phyloP scores from a whole-genome alignment of 495 filamentous ascomycete species.

The Podospora pseudopauciseta region DNA sequence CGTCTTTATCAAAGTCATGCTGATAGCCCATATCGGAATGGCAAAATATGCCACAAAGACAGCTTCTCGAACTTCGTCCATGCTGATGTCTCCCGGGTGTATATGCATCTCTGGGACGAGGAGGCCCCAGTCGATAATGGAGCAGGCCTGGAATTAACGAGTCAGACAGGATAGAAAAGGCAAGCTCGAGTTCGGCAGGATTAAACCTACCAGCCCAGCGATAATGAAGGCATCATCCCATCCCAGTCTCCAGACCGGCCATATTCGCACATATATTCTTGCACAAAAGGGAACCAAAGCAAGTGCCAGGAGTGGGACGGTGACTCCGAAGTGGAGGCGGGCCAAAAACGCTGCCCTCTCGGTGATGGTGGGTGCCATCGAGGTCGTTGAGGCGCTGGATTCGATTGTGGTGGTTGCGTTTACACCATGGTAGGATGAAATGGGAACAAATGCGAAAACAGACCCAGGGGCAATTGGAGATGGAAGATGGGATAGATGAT shows the following conservation, averaged over 20 bases:
- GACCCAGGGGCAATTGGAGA: neutral
- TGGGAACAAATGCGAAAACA: neutral
- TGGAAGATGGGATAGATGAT: neutral
- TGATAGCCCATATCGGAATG: slow-evolving; percentile 20
- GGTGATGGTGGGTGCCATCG: slow-evolving; percentile 8
- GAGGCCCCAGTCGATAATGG: slow-evolving; percentile 19
- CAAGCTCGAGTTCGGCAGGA: neutral
- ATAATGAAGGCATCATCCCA: slow-evolving; percentile 22
- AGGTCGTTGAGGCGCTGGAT: neutral
- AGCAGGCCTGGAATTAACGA: slow-evolving; percentile 3
- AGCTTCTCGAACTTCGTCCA: neutral
- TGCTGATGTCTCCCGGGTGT: slow-evolving; percentile 4
- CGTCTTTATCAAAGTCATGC: slow-evolving; percentile 26
- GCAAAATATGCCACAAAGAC: slow-evolving; percentile 17
- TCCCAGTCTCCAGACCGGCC: slow-evolving; percentile 22
- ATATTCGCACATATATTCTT: slow-evolving; percentile 19
- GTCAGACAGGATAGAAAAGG: neutral
- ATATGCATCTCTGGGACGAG: slow-evolving; percentile 11
- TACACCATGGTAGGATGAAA: neutral
- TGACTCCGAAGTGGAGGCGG: slow-evolving; percentile 19
- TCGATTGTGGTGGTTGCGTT: neutral
- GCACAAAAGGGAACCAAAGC: slow-evolving; percentile 16
- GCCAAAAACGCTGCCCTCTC: slow-evolving; percentile 18
- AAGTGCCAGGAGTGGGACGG: slow-evolving; percentile 18
- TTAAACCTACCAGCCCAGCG: slow-evolving; percentile 15